Evolutionary conservation across 1,284 basidiomycete genomes (phyloP).

Genomic region (Fistulina hepatica): DNA sequence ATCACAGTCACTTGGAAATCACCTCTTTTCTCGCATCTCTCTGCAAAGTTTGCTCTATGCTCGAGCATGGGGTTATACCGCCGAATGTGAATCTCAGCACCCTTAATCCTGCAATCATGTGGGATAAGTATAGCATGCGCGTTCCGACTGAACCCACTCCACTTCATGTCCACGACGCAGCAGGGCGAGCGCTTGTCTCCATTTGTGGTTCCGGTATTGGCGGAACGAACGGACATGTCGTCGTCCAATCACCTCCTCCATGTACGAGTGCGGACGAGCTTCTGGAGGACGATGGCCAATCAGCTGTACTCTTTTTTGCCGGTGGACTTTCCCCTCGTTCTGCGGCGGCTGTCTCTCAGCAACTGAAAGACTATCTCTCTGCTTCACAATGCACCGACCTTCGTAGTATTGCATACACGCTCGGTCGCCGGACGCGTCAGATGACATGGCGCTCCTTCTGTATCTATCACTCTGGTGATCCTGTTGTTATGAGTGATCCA

Average conservation of each 20-base stretch:
- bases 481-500: conserved; percentile 19
- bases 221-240: conserved; percentile 30
- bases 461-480: background rate
- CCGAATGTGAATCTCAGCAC: conserved; percentile 28
- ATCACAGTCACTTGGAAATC: conserved; percentile 29
- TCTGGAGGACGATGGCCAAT: conserved; percentile 1
- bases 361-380: conserved; percentile 7
- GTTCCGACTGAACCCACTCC: conserved; percentile 14
- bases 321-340: conserved; percentile 28
- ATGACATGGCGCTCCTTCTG: conserved; percentile 26
- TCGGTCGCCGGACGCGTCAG: conserved; percentile 22
- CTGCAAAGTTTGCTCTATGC: conserved; percentile 30
- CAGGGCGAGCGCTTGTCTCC: conserved; percentile 23
- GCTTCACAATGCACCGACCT: conserved; percentile 9
- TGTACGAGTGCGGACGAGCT: background rate
- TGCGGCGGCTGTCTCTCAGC: conserved; percentile 15
- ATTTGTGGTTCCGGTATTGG: conserved; percentile 35
- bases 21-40: conserved; percentile 31
- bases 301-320: conserved; percentile 24
- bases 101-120: conserved; percentile 29
- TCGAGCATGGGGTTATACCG: conserved; percentile 26
- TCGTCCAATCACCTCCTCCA: conserved; percentile 26
- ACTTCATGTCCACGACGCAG: conserved; percentile 13
- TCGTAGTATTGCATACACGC: conserved; percentile 13
- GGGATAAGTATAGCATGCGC: conserved; percentile 22